A percentile compares a stretch with the other conserved stretches of the same genome.
Conservation (phyloP, 1,284 basidiomycete species). For the Psilocybe mexicana region DNA sequence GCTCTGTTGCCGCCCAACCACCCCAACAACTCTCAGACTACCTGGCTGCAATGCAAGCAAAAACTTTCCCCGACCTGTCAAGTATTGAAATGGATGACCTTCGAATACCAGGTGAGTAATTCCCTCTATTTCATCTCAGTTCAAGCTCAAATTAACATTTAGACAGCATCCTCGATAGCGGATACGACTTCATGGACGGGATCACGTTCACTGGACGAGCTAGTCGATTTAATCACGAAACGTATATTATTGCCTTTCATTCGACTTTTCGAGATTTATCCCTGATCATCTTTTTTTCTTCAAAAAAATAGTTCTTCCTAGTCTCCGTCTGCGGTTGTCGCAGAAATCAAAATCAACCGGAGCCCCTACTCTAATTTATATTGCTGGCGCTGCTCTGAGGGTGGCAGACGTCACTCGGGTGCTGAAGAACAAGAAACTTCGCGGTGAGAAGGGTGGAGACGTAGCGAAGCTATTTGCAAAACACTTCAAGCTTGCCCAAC, state of each 20-base stretch:
- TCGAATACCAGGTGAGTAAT: slow-evolving; percentile 62
- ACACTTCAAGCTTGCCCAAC: slow-evolving; percentile 82
- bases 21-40: slow-evolving; percentile 60
- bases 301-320: slow-evolving; percentile 56
- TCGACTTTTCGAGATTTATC: not conserved
- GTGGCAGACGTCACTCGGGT: slow-evolving; percentile 76
- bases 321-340: slow-evolving; percentile 63
- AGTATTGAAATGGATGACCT: slow-evolving; percentile 72
- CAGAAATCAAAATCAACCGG: slow-evolving; percentile 75
- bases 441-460: slow-evolving; percentile 78
- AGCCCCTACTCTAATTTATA: slow-evolving; percentile 75
- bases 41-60: slow-evolving; percentile 61
- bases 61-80: slow-evolving; percentile 63
- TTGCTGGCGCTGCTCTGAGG: slow-evolving; percentile 77
- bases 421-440: slow-evolving; percentile 65
- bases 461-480: slow-evolving; percentile 86
- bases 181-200: slow-evolving; percentile 74
- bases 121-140: slow-evolving; percentile 12
- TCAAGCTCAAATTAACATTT: slow-evolving; percentile 46
- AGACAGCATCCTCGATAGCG: slow-evolving; percentile 68
- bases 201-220: slow-evolving; percentile 65
- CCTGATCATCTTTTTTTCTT: not conserved
- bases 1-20: slow-evolving; percentile 57
- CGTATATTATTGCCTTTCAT: slow-evolving; percentile 39
- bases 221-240: slow-evolving; percentile 73